Conservation (phyloP, 1,284 basidiomycete genomes). For the Puccinia sorghi region DNA sequence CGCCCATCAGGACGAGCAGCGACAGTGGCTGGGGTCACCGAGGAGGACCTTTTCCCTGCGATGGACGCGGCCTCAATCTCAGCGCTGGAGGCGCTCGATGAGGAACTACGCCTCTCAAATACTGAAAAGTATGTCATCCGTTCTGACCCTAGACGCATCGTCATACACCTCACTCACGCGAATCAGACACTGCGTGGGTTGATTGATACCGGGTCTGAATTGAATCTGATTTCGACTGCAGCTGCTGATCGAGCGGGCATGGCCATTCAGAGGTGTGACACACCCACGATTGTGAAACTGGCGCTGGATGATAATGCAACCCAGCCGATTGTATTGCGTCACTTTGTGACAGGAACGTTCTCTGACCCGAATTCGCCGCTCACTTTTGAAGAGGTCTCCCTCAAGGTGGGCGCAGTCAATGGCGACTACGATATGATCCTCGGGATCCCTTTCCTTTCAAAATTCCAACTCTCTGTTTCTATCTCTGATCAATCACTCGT, state of each 20-base stretch:
- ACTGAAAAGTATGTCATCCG: background rate
- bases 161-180: background rate
- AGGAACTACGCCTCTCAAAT: background rate
- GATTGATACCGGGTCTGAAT: constrained; percentile 7
- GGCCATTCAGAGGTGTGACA: background rate
- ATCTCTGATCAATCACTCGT: background rate
- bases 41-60: background rate
- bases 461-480: background rate
- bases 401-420: background rate
- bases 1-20: background rate
- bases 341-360: background rate
- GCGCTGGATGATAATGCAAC: background rate
- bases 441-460: background rate
- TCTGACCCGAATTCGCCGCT: background rate
- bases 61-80: background rate
- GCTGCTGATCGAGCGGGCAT: background rate
- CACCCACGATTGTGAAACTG: background rate
- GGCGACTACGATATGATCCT: background rate
- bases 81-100: background rate
- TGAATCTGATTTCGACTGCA: background rate
- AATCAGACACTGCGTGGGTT: background rate
- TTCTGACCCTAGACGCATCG: background rate
- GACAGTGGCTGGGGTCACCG: background rate
- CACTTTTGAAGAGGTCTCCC: background rate
- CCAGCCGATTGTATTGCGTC: background rate